A percentile compares a stretch with the other conserved stretches of the same genome.
These are phyloP conservation scores for Erythrophleum fordii DNA, from an alignment of 306 rosid genomes.

Conservation along the genomic window DNA sequence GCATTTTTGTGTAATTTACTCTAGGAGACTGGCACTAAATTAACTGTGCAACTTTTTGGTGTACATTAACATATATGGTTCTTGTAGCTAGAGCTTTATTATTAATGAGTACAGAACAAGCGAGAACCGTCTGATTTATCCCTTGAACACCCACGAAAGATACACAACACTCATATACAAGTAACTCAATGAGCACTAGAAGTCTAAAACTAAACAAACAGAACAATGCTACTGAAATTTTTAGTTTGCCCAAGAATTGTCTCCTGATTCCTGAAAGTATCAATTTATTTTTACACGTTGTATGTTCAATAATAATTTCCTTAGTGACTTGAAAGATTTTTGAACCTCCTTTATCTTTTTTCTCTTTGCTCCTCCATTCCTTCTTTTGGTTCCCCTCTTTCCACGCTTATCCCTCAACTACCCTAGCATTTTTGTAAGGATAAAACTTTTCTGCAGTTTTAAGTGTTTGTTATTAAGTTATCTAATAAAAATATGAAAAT, in stretches of 20 bases:
- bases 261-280: background rate
- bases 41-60: background rate
- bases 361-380: background rate
- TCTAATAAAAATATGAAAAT: background rate
- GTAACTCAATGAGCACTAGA: background rate
- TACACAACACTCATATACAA: background rate
- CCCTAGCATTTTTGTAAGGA: background rate
- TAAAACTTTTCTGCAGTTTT: background rate
- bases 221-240: constrained; percentile 7
- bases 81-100: background rate
- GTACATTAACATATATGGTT: background rate
- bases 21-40: background rate
- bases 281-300: background rate
- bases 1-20: background rate
- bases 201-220: background rate
- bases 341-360: background rate
- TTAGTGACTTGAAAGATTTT: background rate
- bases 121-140: background rate
- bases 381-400: background rate
- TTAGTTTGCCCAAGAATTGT: background rate
- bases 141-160: background rate
- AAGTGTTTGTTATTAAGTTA: background rate
- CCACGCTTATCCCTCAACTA: background rate
- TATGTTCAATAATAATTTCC: background rate
- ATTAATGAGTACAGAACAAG: background rate